Evolutionary conservation across 805 yeast genomes (phyloP).

Genomic region (Pichia manshurica): DNA sequence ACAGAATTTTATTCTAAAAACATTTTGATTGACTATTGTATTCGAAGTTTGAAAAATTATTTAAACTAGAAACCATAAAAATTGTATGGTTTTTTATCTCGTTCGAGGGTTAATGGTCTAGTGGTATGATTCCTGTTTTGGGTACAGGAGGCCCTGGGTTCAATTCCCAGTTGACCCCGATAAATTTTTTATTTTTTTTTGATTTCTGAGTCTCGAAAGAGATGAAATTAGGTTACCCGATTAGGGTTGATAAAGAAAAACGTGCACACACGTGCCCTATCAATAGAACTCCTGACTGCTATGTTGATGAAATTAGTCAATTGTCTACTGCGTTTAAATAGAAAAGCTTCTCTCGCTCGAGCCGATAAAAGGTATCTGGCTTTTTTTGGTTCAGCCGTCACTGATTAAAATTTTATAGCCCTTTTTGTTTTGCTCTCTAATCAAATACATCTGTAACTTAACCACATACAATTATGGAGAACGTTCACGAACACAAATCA

Average conservation of each 20-base stretch:
- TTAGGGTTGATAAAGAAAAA: neutral
- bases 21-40: no score
- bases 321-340: no score
- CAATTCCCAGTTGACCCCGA: slow-evolving; percentile 41
- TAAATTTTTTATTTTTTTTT: slow-evolving; percentile 9
- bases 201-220: neutral
- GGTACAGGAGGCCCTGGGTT: slow-evolving; percentile 54
- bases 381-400: no score
- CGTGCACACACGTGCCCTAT: slow-evolving; percentile 1
- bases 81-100: neutral
- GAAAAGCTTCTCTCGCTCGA: no score
- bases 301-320: neutral
- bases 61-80: no score
- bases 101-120: slow-evolving; percentile 37
- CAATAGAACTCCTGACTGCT: neutral
- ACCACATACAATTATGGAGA: neutral
- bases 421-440: neutral
- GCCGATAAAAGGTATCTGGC: no score
- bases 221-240: no score
- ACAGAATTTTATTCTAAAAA: no score
- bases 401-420: no score
- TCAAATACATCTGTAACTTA: no score
- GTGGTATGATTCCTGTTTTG: slow-evolving; percentile 55
- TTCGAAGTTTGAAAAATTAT: no score
- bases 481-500: slow-evolving; percentile 9